Percentiles rank a stretch among this genome's conserved stretches.
phyloP scores from a whole-genome alignment of 169 alveolate species.

The Plasmodium ovale region DNA sequence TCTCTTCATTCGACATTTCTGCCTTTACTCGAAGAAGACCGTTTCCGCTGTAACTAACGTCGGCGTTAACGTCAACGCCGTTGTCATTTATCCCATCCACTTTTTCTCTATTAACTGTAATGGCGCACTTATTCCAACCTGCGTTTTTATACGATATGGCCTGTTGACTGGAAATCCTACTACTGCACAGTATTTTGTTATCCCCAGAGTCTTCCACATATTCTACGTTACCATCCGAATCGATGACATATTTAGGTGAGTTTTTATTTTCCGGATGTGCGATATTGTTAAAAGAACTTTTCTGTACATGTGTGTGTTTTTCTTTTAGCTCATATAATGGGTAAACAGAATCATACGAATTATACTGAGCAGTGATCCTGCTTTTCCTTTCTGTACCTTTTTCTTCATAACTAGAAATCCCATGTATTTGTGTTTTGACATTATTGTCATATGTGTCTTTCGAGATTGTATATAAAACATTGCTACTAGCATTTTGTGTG shows the following conservation, averaged over 20 bases:
- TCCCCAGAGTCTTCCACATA: neutral
- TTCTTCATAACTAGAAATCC: conserved; percentile 1
- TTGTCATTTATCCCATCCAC: neutral
- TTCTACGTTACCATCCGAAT: neutral
- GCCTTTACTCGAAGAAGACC: too few species aligned
- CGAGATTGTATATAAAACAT: neutral
- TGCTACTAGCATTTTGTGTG: neutral
- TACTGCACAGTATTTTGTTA: neutral
- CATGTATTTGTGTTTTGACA: neutral
- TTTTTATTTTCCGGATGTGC: neutral
- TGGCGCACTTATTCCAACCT: neutral
- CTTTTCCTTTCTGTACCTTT: neutral
- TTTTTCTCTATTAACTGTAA: neutral
- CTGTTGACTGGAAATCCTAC: neutral
- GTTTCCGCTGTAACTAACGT: neutral
- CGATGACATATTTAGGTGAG: neutral
- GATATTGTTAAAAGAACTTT: neutral
- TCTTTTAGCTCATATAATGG: conserved; percentile 7
- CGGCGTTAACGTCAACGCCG: neutral
- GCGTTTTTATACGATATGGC: neutral
- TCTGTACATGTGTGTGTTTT: neutral
- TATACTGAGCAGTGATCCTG: neutral
- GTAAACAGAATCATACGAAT: neutral
- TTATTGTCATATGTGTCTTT: neutral
- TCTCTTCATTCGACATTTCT: conserved; percentile 1